Conservation (phyloP, 306 rosid species). For the Senna tora region DNA sequence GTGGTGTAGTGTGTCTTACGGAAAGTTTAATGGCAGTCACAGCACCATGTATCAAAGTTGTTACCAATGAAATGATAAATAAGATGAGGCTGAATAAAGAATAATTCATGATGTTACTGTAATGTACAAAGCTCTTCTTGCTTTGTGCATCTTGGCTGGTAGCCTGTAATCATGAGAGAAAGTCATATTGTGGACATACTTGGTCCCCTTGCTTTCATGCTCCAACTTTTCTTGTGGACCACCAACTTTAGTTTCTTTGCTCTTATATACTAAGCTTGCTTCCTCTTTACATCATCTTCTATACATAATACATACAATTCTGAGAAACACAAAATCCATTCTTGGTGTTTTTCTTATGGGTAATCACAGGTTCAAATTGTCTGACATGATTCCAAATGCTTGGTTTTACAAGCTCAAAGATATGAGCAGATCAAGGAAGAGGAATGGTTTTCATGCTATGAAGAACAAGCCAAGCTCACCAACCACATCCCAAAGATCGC, state of each 20-base stretch:
- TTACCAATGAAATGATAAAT: slow-evolving; percentile 31
- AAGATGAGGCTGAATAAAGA: slow-evolving; percentile 36
- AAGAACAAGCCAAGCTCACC: slow-evolving; percentile 56
- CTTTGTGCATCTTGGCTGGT: slow-evolving; percentile 52
- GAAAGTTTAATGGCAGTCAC: slow-evolving; percentile 36
- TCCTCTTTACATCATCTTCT: slow-evolving; percentile 33
- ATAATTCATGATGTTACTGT: slow-evolving; percentile 38
- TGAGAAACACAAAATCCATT: slow-evolving; percentile 16
- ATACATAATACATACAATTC: slow-evolving; percentile 37
- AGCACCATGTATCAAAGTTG: slow-evolving; percentile 26
- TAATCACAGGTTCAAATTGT: slow-evolving; percentile 74
- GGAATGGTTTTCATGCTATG: slow-evolving; percentile 45
- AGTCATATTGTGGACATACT: slow-evolving; percentile 50
- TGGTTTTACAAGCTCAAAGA: slow-evolving; percentile 97
- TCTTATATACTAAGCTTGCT: slow-evolving; percentile 39
- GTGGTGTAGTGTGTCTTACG: slow-evolving; percentile 20
- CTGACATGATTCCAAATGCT: slow-evolving; percentile 96
- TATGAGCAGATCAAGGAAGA: slow-evolving; percentile 71
- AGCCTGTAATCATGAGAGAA: slow-evolving; percentile 47
- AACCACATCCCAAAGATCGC: slow-evolving; percentile 53
- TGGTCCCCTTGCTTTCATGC: slow-evolving; percentile 55
- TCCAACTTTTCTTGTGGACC: slow-evolving; percentile 46
- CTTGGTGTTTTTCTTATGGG: slow-evolving; percentile 57
- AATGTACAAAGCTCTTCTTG: slow-evolving; percentile 42
- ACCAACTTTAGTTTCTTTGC: slow-evolving; percentile 36